These are phyloP conservation scores for Heliamphora pulchella DNA, from an alignment of 179 eudicot genomes.

Conservation along the genomic window DNA sequence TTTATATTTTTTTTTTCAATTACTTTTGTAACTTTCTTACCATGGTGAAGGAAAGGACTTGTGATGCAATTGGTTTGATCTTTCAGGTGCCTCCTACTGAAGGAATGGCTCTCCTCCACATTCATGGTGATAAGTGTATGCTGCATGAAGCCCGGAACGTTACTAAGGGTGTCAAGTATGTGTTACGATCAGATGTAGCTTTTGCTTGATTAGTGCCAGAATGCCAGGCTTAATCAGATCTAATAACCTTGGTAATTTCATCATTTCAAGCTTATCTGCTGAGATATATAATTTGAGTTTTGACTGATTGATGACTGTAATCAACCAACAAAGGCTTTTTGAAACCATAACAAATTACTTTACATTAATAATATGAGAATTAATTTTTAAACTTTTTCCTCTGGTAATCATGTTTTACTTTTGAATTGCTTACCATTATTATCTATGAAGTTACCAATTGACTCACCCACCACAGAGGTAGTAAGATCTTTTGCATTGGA, in stretches of 20 bases:
- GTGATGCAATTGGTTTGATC: constrained; percentile 3
- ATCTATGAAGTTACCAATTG: too few species aligned
- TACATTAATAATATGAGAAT: neutral
- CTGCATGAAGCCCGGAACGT: constrained; percentile 90
- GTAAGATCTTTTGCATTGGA: too few species aligned
- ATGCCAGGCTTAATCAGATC: neutral
- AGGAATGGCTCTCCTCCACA: constrained; percentile 94
- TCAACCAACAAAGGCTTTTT: neutral
- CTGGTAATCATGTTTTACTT: neutral
- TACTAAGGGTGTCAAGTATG: constrained; percentile 75
- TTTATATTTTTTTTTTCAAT: neutral
- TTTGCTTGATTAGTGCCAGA: constrained; percentile 43
- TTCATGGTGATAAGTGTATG: constrained; percentile 92
- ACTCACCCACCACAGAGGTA: too few species aligned
- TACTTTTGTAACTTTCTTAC: neutral
- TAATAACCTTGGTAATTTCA: neutral
- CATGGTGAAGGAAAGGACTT: neutral
- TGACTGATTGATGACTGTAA: neutral
- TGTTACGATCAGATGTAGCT: constrained; percentile 81
- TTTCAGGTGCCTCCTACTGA: constrained; percentile 75
- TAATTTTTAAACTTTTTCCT: neutral
- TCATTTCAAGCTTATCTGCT: neutral
- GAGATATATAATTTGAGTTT: neutral
- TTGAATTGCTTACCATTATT: too few species aligned
- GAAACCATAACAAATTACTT: neutral